Evolutionary conservation across 2,329 filamentous ascomycete species (phyloP).

Genomic region (Stagonosporopsis tanaceti): DNA sequence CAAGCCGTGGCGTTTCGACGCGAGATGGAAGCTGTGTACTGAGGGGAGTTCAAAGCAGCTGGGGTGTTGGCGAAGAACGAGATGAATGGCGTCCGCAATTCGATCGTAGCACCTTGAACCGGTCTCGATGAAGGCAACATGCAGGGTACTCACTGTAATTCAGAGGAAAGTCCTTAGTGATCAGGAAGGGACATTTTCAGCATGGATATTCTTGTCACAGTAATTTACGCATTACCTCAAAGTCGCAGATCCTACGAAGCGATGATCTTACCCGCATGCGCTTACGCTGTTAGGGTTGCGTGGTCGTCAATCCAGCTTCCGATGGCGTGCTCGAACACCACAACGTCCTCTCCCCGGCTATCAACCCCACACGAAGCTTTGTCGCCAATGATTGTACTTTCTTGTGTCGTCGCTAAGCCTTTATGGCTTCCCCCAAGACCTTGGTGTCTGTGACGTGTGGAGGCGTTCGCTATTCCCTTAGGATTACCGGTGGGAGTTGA

Average conservation of each 20-base stretch:
- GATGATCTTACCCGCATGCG: slow-evolving; percentile 4
- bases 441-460: slow-evolving; percentile 13
- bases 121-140: background rate
- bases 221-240: too few species aligned
- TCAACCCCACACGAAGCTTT: slow-evolving; percentile 18
- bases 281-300: slow-evolving; percentile 7
- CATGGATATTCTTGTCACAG: too few species aligned
- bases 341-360: slow-evolving; percentile 3
- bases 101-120: slow-evolving; percentile 5
- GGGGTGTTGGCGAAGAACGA: background rate
- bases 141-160: background rate
- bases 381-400: slow-evolving; percentile 28
- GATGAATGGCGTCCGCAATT: slow-evolving; percentile 3
- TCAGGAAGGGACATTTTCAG: background rate
- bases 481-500: slow-evolving; percentile 3
- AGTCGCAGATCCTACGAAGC: background rate
- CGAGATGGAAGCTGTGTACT: slow-evolving; percentile 55
- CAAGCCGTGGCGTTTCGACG: slow-evolving; percentile 53
- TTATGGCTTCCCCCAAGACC: slow-evolving; percentile 15
- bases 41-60: slow-evolving; percentile 18
- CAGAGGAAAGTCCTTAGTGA: background rate
- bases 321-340: slow-evolving; percentile 33
- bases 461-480: slow-evolving; percentile 10
- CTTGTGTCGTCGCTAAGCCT: slow-evolving; percentile 24
- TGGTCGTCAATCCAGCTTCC: slow-evolving; percentile 31